Evolutionary conservation across 2,329 filamentous ascomycete genomes (phyloP).

Genomic region (Penicillium verrucosum): DNA sequence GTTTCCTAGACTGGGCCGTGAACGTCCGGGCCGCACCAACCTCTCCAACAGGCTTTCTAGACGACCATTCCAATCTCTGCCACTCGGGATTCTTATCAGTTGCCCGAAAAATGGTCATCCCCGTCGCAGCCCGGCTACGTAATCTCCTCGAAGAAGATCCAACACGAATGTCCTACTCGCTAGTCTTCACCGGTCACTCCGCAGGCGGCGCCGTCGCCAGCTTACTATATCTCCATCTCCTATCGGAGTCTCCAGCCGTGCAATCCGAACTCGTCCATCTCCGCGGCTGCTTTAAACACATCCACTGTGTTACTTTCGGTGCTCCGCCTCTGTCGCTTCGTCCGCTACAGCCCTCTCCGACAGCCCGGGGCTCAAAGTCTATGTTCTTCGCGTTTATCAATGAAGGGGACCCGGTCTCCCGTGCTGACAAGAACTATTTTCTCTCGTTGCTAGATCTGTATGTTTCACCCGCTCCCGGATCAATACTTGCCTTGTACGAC

Average conservation of each 20-base stretch:
- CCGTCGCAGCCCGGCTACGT: conserved; percentile 68
- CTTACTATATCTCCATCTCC: conserved; percentile 78
- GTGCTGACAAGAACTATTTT: conserved; percentile 75
- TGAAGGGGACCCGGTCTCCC: conserved; percentile 76
- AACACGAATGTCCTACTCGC: conserved; percentile 60
- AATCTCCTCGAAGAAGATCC: conserved; percentile 71
- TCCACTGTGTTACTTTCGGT: conserved; percentile 86
- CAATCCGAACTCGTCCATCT: conserved; percentile 68
- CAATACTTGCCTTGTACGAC: conserved; percentile 7
- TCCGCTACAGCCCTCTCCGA: conserved; percentile 61
- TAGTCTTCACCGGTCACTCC: conserved; percentile 82
- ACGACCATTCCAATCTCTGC: conserved; percentile 72
- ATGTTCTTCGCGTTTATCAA: conserved; percentile 79
- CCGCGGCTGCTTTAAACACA: conserved; percentile 67
- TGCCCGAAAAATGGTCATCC: conserved; percentile 69
- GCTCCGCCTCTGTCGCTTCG: conserved; percentile 72
- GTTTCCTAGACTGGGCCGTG: conserved; percentile 81
- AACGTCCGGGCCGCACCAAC: conserved; percentile 70
- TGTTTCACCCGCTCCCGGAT: conserved; percentile 55
- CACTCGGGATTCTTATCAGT: conserved; percentile 77
- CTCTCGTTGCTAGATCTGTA: conserved; percentile 69
- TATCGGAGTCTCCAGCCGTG: conserved; percentile 43
- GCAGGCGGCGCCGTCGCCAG: conserved; percentile 81
- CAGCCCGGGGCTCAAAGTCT: conserved; percentile 56
- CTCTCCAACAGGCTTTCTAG: conserved; percentile 67